Base-by-base conservation (phyloP, 495 filamentous ascomycete genomes). In the Annulohypoxylon bovei region DNA sequence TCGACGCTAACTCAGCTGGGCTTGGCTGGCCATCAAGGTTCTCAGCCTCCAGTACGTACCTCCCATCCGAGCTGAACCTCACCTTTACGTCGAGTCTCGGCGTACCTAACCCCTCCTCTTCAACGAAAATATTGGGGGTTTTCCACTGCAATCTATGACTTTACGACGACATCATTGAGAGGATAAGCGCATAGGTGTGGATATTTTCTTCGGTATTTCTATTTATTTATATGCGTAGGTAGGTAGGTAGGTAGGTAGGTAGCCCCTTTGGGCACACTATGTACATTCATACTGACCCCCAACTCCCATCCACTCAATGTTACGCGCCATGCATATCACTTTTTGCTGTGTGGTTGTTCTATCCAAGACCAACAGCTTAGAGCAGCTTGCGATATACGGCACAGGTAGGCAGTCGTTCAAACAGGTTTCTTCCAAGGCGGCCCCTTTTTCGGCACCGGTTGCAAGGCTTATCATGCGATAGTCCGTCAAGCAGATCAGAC, bases 21-120 rank as follows among this genome's bases (percentile, higher is more conserved):
- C 60, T 63, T 39, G 56, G 65, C 59, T 61, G 42, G 54, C 70
- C 72, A 75, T 75, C 68, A 71, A 75, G 72, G 72, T 75, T 66
- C 72, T 72, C 68, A 75, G 68, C 68, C 61, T 71, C 68, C 69
- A 58, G 63, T 68, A 71, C 64, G 64, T 65, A 72, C 63, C 63
- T 20, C 28, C 14, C 8, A 6, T 27, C 18, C 3, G 18, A 52
- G 44, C 62, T 66, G 58, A 68, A 57, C 58, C 33, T 40, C 49
- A 56, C 33, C 53, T 56, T 56, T 32, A 32, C 46, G 39, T 18
- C n/a, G 39, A 20, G 16, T 42, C 39, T 28, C 27, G 22, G 25
- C 9, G 27, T 16, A 32, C 25, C 8, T 32, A 27, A 39, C 32
- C 53, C 53, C 53, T 39, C 53, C 25, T 14, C 11, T 27, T n/a